These are phyloP conservation scores for Eucalyptus sp. DNA, from an alignment of 345 rosid species.

Conservation along the genomic window DNA sequence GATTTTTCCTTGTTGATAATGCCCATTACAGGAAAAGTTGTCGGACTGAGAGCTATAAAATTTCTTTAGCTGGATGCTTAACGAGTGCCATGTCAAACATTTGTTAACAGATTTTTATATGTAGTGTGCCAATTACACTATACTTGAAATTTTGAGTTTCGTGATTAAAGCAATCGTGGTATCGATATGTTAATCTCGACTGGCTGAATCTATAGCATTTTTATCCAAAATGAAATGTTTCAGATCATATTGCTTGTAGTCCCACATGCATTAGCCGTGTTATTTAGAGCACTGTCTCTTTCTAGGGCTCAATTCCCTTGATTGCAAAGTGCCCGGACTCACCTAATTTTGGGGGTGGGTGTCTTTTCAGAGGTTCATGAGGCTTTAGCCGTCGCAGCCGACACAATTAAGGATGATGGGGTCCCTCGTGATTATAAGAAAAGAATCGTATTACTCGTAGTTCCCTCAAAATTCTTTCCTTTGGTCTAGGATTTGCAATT, in stretches of 20 bases:
- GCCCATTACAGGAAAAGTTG: not conserved
- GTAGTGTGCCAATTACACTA: not conserved
- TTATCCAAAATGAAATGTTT: not conserved
- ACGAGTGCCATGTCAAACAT: not conserved
- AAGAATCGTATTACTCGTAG: not conserved
- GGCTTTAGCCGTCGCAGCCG: accelerated
- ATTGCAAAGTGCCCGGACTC: not conserved
- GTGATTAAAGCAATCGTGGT: not conserved
- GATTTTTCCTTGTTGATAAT: not conserved
- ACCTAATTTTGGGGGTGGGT: not conserved
- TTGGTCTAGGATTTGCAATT: not conserved
- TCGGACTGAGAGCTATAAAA: not conserved
- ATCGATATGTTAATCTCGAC: not conserved
- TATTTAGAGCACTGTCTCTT: accelerated
- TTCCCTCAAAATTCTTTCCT: not conserved
- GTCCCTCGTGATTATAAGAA: not conserved
- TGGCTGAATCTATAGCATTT: not conserved
- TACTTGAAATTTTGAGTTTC: not conserved
- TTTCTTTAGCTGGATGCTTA: not conserved
- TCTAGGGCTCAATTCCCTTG: not conserved
- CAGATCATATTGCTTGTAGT: not conserved
- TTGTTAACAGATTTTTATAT: not conserved
- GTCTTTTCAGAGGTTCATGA: not conserved
- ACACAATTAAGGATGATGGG: not conserved
- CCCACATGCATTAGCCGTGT: not conserved